Evolutionary conservation across 1,284 basidiomycete species (phyloP).

Genomic region (Malassezia dermatis): DNA sequence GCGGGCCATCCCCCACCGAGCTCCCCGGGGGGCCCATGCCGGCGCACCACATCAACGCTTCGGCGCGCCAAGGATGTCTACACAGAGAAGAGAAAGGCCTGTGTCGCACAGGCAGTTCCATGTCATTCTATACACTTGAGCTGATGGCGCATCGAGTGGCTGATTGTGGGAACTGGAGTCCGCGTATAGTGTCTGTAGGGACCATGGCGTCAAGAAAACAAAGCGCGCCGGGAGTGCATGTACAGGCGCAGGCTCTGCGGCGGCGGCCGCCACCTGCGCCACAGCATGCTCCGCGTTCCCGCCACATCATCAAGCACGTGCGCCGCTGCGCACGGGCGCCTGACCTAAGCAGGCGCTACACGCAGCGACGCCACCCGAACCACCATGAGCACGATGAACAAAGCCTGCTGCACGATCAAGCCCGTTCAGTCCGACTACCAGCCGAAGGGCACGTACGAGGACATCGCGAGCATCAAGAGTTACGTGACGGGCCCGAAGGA

Average conservation of each 20-base stretch:
- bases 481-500: conserved; percentile 48
- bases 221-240: no score
- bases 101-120: not conserved
- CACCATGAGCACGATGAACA: conserved; percentile 19
- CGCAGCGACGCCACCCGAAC: not conserved
- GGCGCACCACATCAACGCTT: not conserved
- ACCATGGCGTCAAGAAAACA: not conserved
- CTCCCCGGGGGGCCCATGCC: no score
- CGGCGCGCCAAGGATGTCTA: not conserved
- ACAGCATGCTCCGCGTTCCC: no score
- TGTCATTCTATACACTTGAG: not conserved
- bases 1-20: not conserved
- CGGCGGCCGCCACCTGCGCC: no score
- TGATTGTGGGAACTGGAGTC: not conserved
- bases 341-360: not conserved
- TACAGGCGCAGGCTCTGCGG: no score
- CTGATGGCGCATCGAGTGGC: not conserved
- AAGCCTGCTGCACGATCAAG: conserved; percentile 52
- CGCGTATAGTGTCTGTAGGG: not conserved
- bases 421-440: conserved; percentile 51
- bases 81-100: not conserved
- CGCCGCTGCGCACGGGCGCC: not conserved
- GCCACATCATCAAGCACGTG: not conserved
- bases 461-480: conserved; percentile 26
- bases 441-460: conserved; percentile 52